Evolutionary conservation across 2,329 filamentous ascomycete genomes (phyloP).

Genomic region (Pyricularia pennisetigena): DNA sequence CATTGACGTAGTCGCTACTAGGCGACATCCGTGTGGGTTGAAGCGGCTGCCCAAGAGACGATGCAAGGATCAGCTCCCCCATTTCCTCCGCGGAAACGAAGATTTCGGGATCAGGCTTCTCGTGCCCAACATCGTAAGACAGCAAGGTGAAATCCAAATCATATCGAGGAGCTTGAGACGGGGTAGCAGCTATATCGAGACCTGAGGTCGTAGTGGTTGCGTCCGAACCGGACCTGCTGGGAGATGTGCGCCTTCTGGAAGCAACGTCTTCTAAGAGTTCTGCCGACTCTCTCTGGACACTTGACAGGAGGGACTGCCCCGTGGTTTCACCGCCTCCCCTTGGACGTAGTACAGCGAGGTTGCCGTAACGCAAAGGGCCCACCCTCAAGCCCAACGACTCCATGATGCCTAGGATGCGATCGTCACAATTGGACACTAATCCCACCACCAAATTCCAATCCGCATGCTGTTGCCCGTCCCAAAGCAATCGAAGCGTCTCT

Average conservation of each 20-base stretch:
- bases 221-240: neutral
- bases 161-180: slow-evolving; percentile 2
- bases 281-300: neutral
- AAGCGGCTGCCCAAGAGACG: neutral
- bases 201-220: neutral
- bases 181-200: neutral
- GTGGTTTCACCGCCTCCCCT: neutral
- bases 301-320: neutral
- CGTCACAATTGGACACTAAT: slow-evolving; percentile 54
- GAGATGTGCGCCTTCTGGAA: neutral
- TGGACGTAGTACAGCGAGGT: neutral
- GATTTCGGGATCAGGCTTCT: slow-evolving; percentile 47
- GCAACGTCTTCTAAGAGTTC: neutral
- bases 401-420: slow-evolving; percentile 44
- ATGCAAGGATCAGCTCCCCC: slow-evolving; percentile 6
- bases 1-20: neutral
- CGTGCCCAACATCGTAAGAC: slow-evolving; percentile 52
- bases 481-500: slow-evolving; percentile 30
- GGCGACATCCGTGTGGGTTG: neutral
- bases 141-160: slow-evolving; percentile 47
- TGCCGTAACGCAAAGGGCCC: slow-evolving; percentile 21
- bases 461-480: too few relatives aligned
- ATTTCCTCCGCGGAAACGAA: slow-evolving; percentile 43
- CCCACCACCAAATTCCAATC: slow-evolving; percentile 34
- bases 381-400: slow-evolving; percentile 41